A percentile compares a stretch with the other conserved stretches of the same genome.
Conservation (phyloP, 164 flowering plant genomes). For the Warburgia ugandensis region DNA sequence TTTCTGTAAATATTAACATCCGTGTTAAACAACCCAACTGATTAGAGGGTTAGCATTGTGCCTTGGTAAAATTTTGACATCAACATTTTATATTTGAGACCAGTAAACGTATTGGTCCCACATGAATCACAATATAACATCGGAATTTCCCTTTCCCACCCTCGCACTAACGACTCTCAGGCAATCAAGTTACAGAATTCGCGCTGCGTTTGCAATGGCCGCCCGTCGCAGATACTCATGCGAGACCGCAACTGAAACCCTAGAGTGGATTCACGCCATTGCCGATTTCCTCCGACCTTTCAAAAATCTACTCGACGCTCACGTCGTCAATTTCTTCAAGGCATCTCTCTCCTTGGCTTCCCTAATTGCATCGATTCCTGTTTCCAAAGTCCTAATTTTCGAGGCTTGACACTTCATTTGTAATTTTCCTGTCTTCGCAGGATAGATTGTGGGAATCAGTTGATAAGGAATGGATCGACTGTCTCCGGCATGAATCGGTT, state of each 20-base stretch:
- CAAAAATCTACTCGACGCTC: conserved; percentile 43
- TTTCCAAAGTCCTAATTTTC: neutral
- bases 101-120: too few species aligned
- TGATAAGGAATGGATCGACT: conserved; percentile 69
- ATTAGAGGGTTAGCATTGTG: too few species aligned
- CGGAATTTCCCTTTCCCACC: too few species aligned
- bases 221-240: conserved; percentile 44
- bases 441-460: conserved; percentile 74
- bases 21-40: too few species aligned
- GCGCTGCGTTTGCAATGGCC: too few species aligned
- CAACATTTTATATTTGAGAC: too few species aligned
- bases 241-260: conserved; percentile 47
- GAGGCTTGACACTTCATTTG: neutral
- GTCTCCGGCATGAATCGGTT: conserved; percentile 50
- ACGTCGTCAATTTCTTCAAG: conserved; percentile 80
- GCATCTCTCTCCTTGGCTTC: conserved; percentile 17
- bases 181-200: too few species aligned
- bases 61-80: too few species aligned
- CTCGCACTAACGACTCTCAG: too few species aligned
- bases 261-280: conserved; percentile 72
- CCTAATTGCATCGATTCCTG: neutral
- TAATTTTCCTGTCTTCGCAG: conserved; percentile 19
- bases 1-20: too few species aligned
- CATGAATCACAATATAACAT: too few species aligned
- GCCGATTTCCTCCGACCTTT: conserved; percentile 48